Conservation (phyloP, 768 basidiomycete genomes). For the Leccinum truebloodii region DNA sequence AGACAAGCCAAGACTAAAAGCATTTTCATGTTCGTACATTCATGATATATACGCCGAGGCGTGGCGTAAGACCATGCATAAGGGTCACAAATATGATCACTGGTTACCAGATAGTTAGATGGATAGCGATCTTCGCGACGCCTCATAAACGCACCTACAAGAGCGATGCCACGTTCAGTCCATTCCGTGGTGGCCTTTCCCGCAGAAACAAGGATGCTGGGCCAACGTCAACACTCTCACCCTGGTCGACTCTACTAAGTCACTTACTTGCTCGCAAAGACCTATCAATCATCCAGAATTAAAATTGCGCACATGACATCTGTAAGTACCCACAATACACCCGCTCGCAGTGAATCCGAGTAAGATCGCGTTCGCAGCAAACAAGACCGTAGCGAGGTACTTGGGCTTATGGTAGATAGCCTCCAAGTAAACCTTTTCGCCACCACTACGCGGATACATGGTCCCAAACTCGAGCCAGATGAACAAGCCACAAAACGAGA, state of each 20-base stretch:
- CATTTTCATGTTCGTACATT: constrained; percentile 39
- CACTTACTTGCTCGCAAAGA: constrained; percentile 39
- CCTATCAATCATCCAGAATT: constrained; percentile 13
- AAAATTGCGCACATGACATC: background rate
- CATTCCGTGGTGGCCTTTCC: constrained; percentile 43
- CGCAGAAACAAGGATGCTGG: constrained; percentile 51
- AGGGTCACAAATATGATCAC: constrained; percentile 53
- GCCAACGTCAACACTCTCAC: background rate
- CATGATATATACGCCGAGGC: constrained; percentile 50
- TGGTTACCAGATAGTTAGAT: constrained; percentile 17
- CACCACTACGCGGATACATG: constrained; percentile 63
- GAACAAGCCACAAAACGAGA: constrained; percentile 60
- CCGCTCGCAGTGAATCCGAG: constrained; percentile 44
- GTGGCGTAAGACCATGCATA: constrained; percentile 54
- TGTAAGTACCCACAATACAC: constrained; percentile 41
- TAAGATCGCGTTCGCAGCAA: constrained; percentile 49
- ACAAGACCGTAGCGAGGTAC: constrained; percentile 50
- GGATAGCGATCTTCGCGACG: background rate
- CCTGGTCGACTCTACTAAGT: background rate
- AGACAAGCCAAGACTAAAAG: no score
- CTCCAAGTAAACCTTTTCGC: constrained; percentile 65
- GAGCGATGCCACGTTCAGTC: constrained; percentile 58
- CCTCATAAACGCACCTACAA: constrained; percentile 45
- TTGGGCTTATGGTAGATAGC: constrained; percentile 50
- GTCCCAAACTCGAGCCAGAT: constrained; percentile 66